Evolutionary conservation across 2,329 filamentous ascomycete genomes (phyloP), one percentile per base, ranked within the genome.

Genomic region (Proliferodiscus dingleyae): DNA sequence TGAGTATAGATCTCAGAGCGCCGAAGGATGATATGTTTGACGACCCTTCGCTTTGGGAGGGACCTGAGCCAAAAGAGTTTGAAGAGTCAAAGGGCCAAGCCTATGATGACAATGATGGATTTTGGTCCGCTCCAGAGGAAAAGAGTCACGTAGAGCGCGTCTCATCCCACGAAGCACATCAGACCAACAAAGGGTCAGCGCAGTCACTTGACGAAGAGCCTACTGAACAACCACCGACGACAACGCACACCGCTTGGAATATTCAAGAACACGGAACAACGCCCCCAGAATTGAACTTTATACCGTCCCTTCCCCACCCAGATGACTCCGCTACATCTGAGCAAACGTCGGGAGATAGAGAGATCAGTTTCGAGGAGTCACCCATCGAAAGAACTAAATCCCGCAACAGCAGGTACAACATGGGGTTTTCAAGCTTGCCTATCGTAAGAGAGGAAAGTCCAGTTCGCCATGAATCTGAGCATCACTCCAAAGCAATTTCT

Each of bases 21-120:
- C 46, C 63, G 10, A 59, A 58, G 11, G 69, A 73, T 36, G 69
- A 73, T 52, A 56, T 70, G 23, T 70, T 72, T 57, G 68, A 74
- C 50, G 68, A 73, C 52, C 61, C 68, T 41, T 61, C 64, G 13
- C 57, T 72, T 21, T 71, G 69, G 70, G 68, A 74, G 54, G 67
- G 66, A 19, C 64, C 65, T 10, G 67, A 72, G 36, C 66, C 64
- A 30, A 55, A 56, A 50, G 43, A 53, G 41, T 41, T 60, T 32
- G 57, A 61, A 33, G 64, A 62, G 34, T 30, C 41, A 7, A 46
- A 47, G 11, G 47, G 49, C 9, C 50, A 28, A 30, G 41, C 59
- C 28, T 52, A 60, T 43, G 58, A 51, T 26, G 48, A 32, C 16
- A 47, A 47, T 42, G 57, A 58, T 41, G 60, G 58, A 23, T 68